Base-by-base conservation (phyloP, 225 moss, liverwort and hornwort genomes). In the Lunularia cruciata region DNA sequence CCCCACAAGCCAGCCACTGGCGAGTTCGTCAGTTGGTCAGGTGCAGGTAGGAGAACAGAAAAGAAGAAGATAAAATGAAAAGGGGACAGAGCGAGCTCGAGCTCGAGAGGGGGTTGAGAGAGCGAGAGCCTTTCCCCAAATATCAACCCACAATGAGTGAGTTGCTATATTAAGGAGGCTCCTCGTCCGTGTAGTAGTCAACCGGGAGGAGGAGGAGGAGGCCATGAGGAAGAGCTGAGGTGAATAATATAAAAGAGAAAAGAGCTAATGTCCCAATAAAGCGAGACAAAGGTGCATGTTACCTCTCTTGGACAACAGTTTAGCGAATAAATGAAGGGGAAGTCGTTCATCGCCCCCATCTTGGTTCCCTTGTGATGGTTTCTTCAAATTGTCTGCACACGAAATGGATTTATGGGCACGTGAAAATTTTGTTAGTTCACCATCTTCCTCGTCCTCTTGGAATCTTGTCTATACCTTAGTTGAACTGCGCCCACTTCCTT, bases 371-470 rank as follows among this genome's bases (percentile, higher is more conserved):
- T 43, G 9, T 14, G 25, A 32, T 10, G 40, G 65, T 47, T 63
- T 23, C 65, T 25, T 65, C 65, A 51, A 51, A 49, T 51, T 67
- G 67, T 67, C 67, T 67, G 34, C 67, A 67, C 67, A 67, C 51
- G 67, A 67, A 65, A 47, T 47, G 65, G 65, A 65, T 65, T 46
- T 45, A 46, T 47, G 28, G 65, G 47, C 67, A 67, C 67, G 67
- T 67, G 67, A 67, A 51, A 30, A 33, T 16, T 3, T 19, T 46
- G 65, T 47, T 65, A 28, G 65, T 65, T 65, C 46, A 65, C 7
- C 47, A 9, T 1, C 45, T 65, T 32, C 40, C 28, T 47, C 45
- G 7, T 18, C 27, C 27, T 33, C 65, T 30, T 47, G 47, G 45
- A 47, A 30, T 47, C 45, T 47, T 45, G 16, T 32, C 30, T 46